phyloP scores from a whole-genome alignment of 805 yeast species.

The Diddensiella santjacobensis region DNA sequence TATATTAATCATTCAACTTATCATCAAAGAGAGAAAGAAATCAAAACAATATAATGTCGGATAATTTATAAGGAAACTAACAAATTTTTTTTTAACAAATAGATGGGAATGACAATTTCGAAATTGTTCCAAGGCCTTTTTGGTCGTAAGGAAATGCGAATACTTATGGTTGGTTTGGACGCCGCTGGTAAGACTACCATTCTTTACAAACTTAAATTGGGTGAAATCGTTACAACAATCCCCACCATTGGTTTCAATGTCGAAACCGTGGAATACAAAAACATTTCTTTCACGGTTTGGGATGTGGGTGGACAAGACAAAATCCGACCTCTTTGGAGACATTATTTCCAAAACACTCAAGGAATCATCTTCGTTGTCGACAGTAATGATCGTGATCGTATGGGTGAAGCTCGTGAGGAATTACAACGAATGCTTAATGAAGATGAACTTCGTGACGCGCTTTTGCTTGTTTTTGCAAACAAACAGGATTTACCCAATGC shows the following conservation, averaged over 20 bases:
- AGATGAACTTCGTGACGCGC: slow-evolving; percentile 96
- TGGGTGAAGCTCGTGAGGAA: slow-evolving; percentile 96
- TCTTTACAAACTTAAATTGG: slow-evolving; percentile 88
- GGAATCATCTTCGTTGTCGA: slow-evolving; percentile 98
- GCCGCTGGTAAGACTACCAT: slow-evolving; percentile 99
- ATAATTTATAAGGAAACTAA: too few relatives aligned
- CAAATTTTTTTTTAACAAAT: too few relatives aligned
- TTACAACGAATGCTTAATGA: slow-evolving; percentile 97
- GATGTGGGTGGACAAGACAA: slow-evolving; percentile 99
- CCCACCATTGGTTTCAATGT: slow-evolving; percentile 98
- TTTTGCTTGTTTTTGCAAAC: slow-evolving; percentile 93
- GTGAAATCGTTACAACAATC: slow-evolving; percentile 93
- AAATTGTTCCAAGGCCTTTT: slow-evolving; percentile 91
- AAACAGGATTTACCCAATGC: slow-evolving; percentile 99
- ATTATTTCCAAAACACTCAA: slow-evolving; percentile 97
- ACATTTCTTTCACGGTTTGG: slow-evolving; percentile 96
- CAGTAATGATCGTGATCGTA: slow-evolving; percentile 96
- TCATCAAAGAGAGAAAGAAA: too few relatives aligned
- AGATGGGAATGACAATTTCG: slow-evolving; percentile 94
- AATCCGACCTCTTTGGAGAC: slow-evolving; percentile 98
- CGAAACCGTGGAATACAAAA: slow-evolving; percentile 95
- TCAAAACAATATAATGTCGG: too few relatives aligned
- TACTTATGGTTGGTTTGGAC: slow-evolving; percentile 96
- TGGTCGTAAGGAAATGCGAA: slow-evolving; percentile 97
- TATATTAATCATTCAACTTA: too few relatives aligned